These are phyloP conservation scores for Suillus tomentosus DNA, from an alignment of 768 basidiomycete species.

Conservation along the genomic window DNA sequence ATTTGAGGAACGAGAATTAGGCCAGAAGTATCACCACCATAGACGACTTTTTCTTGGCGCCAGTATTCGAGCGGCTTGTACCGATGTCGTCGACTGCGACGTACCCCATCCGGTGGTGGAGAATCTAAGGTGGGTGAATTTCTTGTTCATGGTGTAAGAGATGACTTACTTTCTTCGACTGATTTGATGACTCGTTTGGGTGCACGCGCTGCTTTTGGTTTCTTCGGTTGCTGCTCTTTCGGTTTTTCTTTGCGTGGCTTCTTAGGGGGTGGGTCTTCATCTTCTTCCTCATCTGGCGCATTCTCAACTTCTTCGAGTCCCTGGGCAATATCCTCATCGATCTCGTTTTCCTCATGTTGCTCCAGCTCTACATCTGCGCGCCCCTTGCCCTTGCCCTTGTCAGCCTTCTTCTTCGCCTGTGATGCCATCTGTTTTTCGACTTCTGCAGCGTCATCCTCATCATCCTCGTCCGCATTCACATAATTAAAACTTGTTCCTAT, in stretches of 20 bases:
- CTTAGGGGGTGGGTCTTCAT: slow-evolving; percentile 27
- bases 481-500: slow-evolving; percentile 44
- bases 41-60: slow-evolving; percentile 90
- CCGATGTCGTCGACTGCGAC: slow-evolving; percentile 69
- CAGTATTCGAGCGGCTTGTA: slow-evolving; percentile 85
- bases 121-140: slow-evolving; percentile 24
- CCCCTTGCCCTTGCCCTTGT: slow-evolving; percentile 48
- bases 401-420: slow-evolving; percentile 23
- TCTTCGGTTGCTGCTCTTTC: slow-evolving; percentile 31
- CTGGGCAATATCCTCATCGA: slow-evolving; percentile 46
- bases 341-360: slow-evolving; percentile 24
- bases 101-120: slow-evolving; percentile 47
- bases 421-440: slow-evolving; percentile 36
- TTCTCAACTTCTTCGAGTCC: slow-evolving; percentile 49
- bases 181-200: slow-evolving; percentile 22
- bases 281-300: slow-evolving; percentile 55
- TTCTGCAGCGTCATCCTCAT: slow-evolving; percentile 32
- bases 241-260: slow-evolving; percentile 27
- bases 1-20: slow-evolving; percentile 63
- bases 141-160: background rate
- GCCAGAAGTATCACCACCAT: slow-evolving; percentile 60
- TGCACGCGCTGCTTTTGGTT: slow-evolving; percentile 26
- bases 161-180: slow-evolving; percentile 28
- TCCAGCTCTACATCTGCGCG: slow-evolving; percentile 30
- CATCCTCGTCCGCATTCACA: slow-evolving; percentile 51